Evolutionary conservation across 495 filamentous ascomycete species (phyloP), one percentile per base, ranked within the genome.

Genomic region (Talaromyces wortmannii): DNA sequence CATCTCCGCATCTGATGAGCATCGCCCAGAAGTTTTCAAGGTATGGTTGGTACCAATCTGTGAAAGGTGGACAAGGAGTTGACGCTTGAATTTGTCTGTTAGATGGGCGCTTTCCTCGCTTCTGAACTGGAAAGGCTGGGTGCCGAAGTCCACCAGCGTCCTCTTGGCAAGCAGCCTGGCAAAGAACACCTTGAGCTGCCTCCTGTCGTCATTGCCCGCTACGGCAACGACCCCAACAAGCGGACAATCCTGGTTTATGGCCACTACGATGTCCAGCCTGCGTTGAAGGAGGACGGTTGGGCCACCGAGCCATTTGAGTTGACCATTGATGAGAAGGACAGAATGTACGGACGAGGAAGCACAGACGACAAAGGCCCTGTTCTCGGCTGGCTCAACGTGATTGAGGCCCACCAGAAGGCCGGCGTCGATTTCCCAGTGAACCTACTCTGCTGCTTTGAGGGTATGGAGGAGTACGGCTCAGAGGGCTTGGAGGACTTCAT

Each of bases 301-400:
- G 85, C 87, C 49, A 96, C 94, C 2, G 89, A 97, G 68, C 95
- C 95, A 13, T 99, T 97, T 68, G 85, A 86, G 55, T 76, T 99
- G 57, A 86, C 81, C n/a, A 80, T 96, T 33, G 91, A 95, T 66
- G 80, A 88, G 51, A 85, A 96, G 67, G 94, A 84, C 42, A 84
- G 92, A 55, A 97, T 99, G 95, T 95, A 83, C 61, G 95, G 95
- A 33, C 88, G 95, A 64, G 95, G 95, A 32, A 88, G 87, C 62
- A 99, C 95, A 11, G 95, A 99, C 65, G 95, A 99, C 74, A 99
- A 99, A 77, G 95, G 95, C 0, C 95, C 94, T 47, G 95, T 99
- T 7, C 76, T 99, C 23, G 95, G 95, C 50, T 99, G 95, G 95
- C 71, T 99, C 50, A 97, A 97, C 61, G 91, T 91, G 48, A 97